These are phyloP conservation scores for Aegilops umbellulata DNA, from an alignment of 176 grass and related monocot species.

Conservation along the genomic window DNA sequence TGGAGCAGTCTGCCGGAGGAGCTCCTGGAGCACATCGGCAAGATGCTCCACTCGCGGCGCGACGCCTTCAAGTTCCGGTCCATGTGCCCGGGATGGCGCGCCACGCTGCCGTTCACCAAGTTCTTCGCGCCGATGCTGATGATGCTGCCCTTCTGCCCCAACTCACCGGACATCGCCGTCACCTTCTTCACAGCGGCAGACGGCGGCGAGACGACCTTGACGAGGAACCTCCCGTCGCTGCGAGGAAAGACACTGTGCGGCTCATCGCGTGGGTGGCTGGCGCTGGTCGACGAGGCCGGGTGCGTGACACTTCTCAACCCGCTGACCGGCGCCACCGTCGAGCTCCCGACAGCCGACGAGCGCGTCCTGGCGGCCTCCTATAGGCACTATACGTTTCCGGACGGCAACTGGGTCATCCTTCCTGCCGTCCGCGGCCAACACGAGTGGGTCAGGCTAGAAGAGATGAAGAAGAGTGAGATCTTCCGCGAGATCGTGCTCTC, in stretches of 20 bases:
- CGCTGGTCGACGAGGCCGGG: conserved; percentile 25
- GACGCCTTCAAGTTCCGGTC: background rate
- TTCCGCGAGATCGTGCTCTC: conserved; percentile 31
- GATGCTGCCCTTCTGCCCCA: background rate
- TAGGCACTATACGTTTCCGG: too few relatives aligned
- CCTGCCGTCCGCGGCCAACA: background rate
- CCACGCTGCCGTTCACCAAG: conserved; percentile 9
- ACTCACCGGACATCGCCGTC: background rate
- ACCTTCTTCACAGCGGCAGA: background rate
- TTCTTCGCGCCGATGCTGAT: background rate
- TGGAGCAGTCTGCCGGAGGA: background rate
- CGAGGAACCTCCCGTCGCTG: background rate
- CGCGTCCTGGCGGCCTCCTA: background rate
- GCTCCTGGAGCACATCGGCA: background rate
- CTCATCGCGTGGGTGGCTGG: conserved; percentile 22
- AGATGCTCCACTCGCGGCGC: background rate
- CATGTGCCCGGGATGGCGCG: background rate
- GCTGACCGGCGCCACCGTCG: background rate
- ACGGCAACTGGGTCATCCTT: background rate
- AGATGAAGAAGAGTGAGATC: background rate
- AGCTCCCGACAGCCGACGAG: conserved; percentile 26
- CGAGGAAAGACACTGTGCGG: conserved; percentile 4
- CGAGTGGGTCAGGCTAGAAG: background rate
- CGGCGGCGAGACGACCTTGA: background rate
- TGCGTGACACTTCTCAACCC: conserved; percentile 29